These are phyloP conservation scores for Leishmania aethiopica DNA, from an alignment of 208 protist genomes.

Conservation along the genomic window DNA sequence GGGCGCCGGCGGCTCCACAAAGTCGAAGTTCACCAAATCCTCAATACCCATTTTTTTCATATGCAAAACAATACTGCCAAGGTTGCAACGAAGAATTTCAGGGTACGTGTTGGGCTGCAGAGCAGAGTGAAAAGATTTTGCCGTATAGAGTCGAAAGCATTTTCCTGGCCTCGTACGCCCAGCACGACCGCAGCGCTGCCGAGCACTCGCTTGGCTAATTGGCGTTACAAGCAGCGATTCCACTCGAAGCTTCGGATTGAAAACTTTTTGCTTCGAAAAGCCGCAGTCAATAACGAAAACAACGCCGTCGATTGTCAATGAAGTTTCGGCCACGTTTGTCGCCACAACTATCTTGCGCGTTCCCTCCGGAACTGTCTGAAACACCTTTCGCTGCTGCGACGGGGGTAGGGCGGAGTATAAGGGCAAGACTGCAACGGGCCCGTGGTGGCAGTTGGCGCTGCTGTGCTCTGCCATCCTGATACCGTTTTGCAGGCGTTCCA, in stretches of 20 bases:
- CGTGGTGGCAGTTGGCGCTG: slow-evolving; percentile 75
- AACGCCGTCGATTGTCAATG: slow-evolving; percentile 99
- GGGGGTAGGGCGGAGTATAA: slow-evolving; percentile 98
- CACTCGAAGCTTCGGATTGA: slow-evolving; percentile 97
- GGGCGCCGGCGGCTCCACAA: slow-evolving; percentile 97
- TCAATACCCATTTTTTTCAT: slow-evolving; percentile 99
- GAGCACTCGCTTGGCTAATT: slow-evolving; percentile 96
- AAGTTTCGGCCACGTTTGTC: slow-evolving; percentile 99
- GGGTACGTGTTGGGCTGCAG: slow-evolving; percentile 94
- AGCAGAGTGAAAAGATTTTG: slow-evolving; percentile 95
- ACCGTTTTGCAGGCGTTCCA: slow-evolving; percentile 94
- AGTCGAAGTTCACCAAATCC: slow-evolving; percentile 97
- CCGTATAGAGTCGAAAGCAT: slow-evolving; percentile 97
- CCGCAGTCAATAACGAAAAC: slow-evolving; percentile 98
- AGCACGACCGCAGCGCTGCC: slow-evolving; percentile 96
- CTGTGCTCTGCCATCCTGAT: slow-evolving; percentile 82
- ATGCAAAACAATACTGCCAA: slow-evolving; percentile 96
- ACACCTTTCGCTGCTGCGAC: slow-evolving; percentile 97
- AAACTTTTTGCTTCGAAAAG: slow-evolving; percentile 98
- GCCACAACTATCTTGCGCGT: slow-evolving; percentile 97
- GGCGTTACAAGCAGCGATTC: slow-evolving; percentile 97
- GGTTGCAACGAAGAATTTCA: slow-evolving; percentile 98
- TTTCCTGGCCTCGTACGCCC: slow-evolving; percentile 96
- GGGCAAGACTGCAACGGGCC: slow-evolving; percentile 92
- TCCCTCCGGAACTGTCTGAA: slow-evolving; percentile 92